Evolutionary conservation across 2,329 filamentous ascomycete species (phyloP), one percentile per base, ranked within the genome.

Genomic region (Bretziella fagacearum): DNA sequence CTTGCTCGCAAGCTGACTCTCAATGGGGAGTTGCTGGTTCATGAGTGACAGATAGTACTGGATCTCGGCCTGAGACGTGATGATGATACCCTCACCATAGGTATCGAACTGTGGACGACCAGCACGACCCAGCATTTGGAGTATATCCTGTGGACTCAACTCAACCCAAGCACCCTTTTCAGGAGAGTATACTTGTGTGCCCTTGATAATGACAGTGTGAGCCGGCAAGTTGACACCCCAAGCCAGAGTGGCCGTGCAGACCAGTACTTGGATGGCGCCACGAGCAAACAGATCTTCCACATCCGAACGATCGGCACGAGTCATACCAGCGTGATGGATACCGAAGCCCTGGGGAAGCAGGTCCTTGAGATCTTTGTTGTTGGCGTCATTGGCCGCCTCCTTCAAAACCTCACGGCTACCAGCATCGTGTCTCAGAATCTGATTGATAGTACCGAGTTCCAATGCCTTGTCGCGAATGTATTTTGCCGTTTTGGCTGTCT

Each of bases 151-250:
- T 10, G 91, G 91, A 58, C 87, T 95, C 46, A 98, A 65, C 60
- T 98, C 93, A 17, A 98, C 87, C 89, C 91, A 98, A 62, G 84
- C 91, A 67, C 91, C 91, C 67, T 95, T 96, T 60, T 98, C 91
- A 0, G 91, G 91, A 0, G 91, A 96, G 65, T 98, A 98, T 17
- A 98, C 81, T 58, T 94, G 86, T 1, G 91, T 98, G 47, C 91
- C 91, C 65, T 98, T 98, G 68, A 98, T 98, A 59, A 98, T 89
- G 57, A 98, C 91, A 1, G 91, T 96, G 59, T 98, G 91, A 2
- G 91, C 91, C 3, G 91, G 91, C 58, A 98, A 66, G 63, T 98
- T 98, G 59, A 98, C 91, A 76, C 91, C 91, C 91, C 91, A 98
- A 20, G 91, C 91, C 46, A 98, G 70, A n/a, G 91, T 98, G 32